Evolutionary conservation across 208 protist species (phyloP), one percentile per base, ranked within the genome.

Genomic region (Leishmania martiniquensis): DNA sequence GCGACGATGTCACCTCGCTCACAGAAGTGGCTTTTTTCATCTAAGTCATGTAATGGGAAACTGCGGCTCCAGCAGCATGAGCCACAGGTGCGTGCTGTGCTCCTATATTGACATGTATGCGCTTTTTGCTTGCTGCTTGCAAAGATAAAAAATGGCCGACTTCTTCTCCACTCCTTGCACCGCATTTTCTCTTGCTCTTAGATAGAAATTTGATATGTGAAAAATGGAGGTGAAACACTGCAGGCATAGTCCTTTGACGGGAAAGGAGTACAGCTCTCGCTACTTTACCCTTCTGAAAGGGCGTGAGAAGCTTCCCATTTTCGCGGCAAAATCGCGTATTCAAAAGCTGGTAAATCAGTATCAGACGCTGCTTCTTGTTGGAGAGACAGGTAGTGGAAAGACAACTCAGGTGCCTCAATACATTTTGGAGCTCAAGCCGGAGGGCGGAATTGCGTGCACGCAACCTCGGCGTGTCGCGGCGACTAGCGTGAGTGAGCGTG

Each of bases 401-500:
- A 98, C 96, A 51, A 99, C 98, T 17, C 97, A 99, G 81, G 92
- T 99, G 15, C 96, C 98, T 12, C 98, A 99, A 82, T 98, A 96
- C 77, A 82, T 99, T 44, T 69, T 98, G 4, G 96, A 99, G n/a
- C 83, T 95, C 55, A 91, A 91, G 22, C 91, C 91, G 3, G 87
- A 93, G 55, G 82, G 87, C 39, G 82, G 77, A 0, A 93, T 97
- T 72, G 93, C 92, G 0, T 99, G 98, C 83, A 99, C 99, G 22
- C 99, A 99, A 83, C 99, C 99, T n/a, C 89, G 99, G 7, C 91
- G 99, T 85, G 99, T 99, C 12, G 98, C 99, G 0, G 99, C 99
- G 9, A 99, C 98, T 51, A 98, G 91, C 25, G 98, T 99, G 0
- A 98, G 99, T 71, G 98, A 99, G 87, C 92, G 99, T 60, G 99